Conservation (phyloP, 2,329 filamentous ascomycete species). For the Paecilomyces formosus region DNA sequence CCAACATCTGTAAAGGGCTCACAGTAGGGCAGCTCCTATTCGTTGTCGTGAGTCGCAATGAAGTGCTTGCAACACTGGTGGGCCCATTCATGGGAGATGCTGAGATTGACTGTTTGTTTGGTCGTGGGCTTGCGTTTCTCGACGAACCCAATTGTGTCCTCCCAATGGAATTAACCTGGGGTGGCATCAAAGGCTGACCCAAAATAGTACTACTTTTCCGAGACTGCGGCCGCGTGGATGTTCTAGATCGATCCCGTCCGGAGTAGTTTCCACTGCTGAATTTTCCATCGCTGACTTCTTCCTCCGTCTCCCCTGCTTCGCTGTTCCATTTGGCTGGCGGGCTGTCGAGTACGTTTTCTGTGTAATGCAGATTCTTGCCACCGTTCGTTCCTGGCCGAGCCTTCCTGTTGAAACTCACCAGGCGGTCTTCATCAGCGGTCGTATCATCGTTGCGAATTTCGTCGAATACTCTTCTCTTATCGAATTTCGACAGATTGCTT, state of each 20-base stretch:
- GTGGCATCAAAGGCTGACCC: conserved; percentile 27
- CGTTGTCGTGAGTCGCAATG: conserved; percentile 47
- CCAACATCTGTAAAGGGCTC: conserved; percentile 75
- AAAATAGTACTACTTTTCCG: conserved; percentile 37
- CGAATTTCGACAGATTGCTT: conserved; percentile 83
- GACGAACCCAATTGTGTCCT: conserved; percentile 28
- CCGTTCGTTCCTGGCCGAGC: conserved; percentile 60
- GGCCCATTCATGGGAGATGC: conserved; percentile 35
- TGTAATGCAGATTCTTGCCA: conserved; percentile 85
- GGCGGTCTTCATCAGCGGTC: conserved; percentile 79
- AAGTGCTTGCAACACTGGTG: conserved; percentile 26
- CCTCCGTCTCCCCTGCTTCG: conserved; percentile 59
- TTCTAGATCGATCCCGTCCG: conserved; percentile 33
- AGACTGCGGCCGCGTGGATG: conserved; percentile 27
- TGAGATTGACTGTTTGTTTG: conserved; percentile 32
- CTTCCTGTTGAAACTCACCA: conserved; percentile 79
- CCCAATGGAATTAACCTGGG: conserved; percentile 25
- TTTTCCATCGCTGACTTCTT: conserved; percentile 32
- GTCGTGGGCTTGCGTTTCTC: conserved; percentile 32
- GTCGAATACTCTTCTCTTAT: conserved; percentile 86
- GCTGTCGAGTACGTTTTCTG: conserved; percentile 78
- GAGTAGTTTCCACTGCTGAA: conserved; percentile 42
- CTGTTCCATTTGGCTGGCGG: conserved; percentile 59
- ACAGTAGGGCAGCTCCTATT: conserved; percentile 51
- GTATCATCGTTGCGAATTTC: conserved; percentile 84